Conservation (phyloP, 202 grass and related monocot species). For the Carex arenaria region DNA sequence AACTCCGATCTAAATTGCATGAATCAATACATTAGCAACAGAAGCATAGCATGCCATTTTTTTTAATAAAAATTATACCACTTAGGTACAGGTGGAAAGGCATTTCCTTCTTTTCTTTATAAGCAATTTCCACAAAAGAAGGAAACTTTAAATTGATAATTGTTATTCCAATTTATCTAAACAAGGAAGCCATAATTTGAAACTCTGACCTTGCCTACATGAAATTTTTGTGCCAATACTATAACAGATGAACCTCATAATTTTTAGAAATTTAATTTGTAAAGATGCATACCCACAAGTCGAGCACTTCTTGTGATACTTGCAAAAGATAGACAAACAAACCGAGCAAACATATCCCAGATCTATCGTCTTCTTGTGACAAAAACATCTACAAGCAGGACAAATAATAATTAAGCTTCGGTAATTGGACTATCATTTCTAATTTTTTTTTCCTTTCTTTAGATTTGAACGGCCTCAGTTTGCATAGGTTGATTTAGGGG, state of each 20-base stretch:
- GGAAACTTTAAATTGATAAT: not conserved
- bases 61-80: not conserved
- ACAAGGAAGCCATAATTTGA: not conserved
- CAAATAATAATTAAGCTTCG: slow-evolving; percentile 10
- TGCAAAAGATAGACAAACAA: slow-evolving; percentile 99
- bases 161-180: not conserved
- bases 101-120: not conserved
- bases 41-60: not conserved
- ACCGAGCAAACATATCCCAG: slow-evolving; percentile 96
- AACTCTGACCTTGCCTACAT: slow-evolving; percentile 10
- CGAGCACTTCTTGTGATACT: slow-evolving; percentile 92
- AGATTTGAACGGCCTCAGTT: not conserved
- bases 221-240: not conserved
- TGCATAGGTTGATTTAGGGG: not conserved
- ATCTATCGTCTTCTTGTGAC: slow-evolving; percentile 97
- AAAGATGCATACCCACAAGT: slow-evolving; percentile 62
- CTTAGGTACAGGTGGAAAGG: not conserved
- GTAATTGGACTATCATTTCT: not conserved
- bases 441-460: not conserved
- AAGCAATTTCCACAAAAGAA: not conserved
- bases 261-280: not conserved
- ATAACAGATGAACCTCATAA: not conserved
- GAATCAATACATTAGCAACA: not conserved
- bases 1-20: slow-evolving; percentile 56
- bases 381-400: slow-evolving; percentile 67